These are phyloP conservation scores for Entrophospora sp. DNA, from an alignment of 192 early-diverging fungal species.

Conservation along the genomic window DNA sequence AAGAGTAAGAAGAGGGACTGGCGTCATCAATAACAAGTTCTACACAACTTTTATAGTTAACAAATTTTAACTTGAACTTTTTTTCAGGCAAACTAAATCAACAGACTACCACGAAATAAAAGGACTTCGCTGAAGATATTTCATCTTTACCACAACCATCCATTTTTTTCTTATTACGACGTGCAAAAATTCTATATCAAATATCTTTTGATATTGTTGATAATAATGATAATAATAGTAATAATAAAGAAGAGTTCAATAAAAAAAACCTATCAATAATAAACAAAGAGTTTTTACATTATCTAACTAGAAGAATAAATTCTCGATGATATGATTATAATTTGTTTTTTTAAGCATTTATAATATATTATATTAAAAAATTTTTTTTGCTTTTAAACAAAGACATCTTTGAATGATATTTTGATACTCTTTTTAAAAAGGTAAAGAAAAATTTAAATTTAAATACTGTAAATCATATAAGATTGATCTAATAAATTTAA, in stretches of 20 bases:
- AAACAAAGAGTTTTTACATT: slow-evolving; percentile 89
- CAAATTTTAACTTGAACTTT: neutral
- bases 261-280: slow-evolving; percentile 55
- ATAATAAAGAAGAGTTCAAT: slow-evolving; percentile 21
- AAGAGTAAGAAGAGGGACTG: neutral
- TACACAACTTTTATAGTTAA: neutral
- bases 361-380: neutral
- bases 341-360: too few relatives aligned
- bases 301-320: slow-evolving; percentile 80
- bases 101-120: neutral
- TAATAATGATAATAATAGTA: too few relatives aligned
- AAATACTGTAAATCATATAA: too few relatives aligned
- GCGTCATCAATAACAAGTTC: neutral
- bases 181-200: too few relatives aligned
- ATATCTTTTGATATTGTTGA: too few relatives aligned
- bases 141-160: neutral
- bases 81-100: neutral
- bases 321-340: slow-evolving; percentile 48
- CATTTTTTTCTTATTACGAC: too few relatives aligned
- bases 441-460: slow-evolving; percentile 39
- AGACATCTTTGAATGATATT: slow-evolving; percentile 86
- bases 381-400: slow-evolving; percentile 45
- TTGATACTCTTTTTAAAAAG: slow-evolving; percentile 88
- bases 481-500: neutral
- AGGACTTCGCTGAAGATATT: neutral